Percentiles rank a stretch among this genome's conserved stretches.
phyloP scores from a whole-genome alignment of 441 rosid genomes.

The Viola pubescens region DNA sequence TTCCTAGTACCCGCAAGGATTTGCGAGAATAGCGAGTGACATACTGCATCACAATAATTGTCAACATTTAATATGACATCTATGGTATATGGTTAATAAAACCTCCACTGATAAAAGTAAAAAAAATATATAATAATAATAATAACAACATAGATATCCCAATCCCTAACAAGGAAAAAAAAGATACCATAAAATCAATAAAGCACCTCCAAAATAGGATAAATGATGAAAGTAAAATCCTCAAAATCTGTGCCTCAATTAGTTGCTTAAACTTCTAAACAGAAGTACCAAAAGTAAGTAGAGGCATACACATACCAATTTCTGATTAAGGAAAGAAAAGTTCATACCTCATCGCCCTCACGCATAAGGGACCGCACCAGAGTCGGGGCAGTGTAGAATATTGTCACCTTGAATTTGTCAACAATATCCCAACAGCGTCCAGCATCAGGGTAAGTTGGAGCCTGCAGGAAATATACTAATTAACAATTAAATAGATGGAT shows the following conservation, averaged over 20 bases:
- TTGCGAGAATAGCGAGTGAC: conserved; percentile 77
- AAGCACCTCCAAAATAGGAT: too few species aligned
- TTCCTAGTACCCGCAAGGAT: conserved; percentile 88
- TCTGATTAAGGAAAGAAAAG: conserved; percentile 17
- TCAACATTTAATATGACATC: conserved; percentile 13
- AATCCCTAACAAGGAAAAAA: neutral
- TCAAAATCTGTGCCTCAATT: too few species aligned
- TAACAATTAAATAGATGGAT: too few species aligned
- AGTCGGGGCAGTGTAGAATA: conserved; percentile 96
- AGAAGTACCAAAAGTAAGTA: neutral
- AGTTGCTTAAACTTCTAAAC: too few species aligned
- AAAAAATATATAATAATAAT: neutral
- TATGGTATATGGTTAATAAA: conserved; percentile 1
- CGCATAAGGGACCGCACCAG: conserved; percentile 99
- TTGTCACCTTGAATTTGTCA: conserved; percentile 87
- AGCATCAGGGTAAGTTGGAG: conserved; percentile 87
- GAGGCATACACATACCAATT: conserved; percentile 13
- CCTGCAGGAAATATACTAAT: conserved; percentile 37
- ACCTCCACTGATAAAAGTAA: neutral
- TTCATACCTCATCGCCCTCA: conserved; percentile 64
- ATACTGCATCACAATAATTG: conserved; percentile 41
- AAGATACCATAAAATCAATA: too few species aligned
- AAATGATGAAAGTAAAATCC: too few species aligned
- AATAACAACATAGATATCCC: neutral
- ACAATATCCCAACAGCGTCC: conserved; percentile 98